phyloP scores from a whole-genome alignment of 352 stramenopile genomes.

The Sclerospora graminicola region DNA sequence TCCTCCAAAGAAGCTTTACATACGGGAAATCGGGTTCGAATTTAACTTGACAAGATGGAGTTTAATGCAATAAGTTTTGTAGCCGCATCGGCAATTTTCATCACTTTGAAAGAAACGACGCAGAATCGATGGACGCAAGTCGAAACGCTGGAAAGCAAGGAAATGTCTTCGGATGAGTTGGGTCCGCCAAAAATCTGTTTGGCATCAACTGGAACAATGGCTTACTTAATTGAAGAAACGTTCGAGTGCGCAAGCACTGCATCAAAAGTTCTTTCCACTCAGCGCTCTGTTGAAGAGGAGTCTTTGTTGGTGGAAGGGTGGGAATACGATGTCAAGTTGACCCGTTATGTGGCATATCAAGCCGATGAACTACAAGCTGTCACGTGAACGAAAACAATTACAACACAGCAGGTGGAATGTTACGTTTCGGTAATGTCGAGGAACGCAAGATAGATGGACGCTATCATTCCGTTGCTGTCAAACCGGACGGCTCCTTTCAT shows the following conservation, averaged over 20 bases:
- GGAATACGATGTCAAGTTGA: slow-evolving; percentile 32
- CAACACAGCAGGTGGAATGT: slow-evolving; percentile 25
- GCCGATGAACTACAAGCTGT: background rate
- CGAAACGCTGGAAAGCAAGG: slow-evolving; percentile 5
- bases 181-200: slow-evolving; percentile 14
- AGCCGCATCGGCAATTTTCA: slow-evolving; percentile 11
- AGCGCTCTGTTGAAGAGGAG: slow-evolving; percentile 13
- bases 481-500: slow-evolving; percentile 50
- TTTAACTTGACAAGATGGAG: slow-evolving; percentile 20
- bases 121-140: slow-evolving; percentile 4
- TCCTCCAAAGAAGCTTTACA: slow-evolving; percentile 8
- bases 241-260: slow-evolving; percentile 15
- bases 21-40: slow-evolving; percentile 9
- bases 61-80: slow-evolving; percentile 12
- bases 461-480: slow-evolving; percentile 57
- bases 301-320: slow-evolving; percentile 46
- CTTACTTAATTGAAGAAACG: slow-evolving; percentile 14
- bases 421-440: slow-evolving; percentile 70
- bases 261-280: slow-evolving; percentile 12
- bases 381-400: background rate
- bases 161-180: slow-evolving; percentile 1
- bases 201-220: slow-evolving; percentile 5
- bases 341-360: background rate
- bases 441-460: slow-evolving; percentile 54
- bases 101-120: slow-evolving; percentile 24